Evolutionary conservation across 768 basidiomycete genomes (phyloP), one percentile per base, ranked within the genome.

Genomic region (Chalciporus pseudorubinellus): DNA sequence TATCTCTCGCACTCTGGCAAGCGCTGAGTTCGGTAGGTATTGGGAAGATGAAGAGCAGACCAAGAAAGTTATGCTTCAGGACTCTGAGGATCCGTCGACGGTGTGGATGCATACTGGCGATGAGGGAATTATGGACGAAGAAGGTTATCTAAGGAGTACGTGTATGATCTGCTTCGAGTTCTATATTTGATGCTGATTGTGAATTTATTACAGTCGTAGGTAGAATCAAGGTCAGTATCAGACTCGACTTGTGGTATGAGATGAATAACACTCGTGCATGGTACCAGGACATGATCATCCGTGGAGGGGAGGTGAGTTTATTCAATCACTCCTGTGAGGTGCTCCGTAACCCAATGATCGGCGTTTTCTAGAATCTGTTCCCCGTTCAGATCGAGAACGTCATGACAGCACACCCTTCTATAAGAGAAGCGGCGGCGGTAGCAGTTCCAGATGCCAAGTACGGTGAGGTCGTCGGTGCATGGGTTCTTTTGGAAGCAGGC

Each of bases 81-180:
- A 78, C 43, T 53, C 64, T 4, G 77, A 82, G 54, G 74, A 79
- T 46, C 63, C 74, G 13, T 84, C 81, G 18, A 78, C 70, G 4
- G 58, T 85, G 31, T 92, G 90, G 90, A 90, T 92, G 83, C 78
- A 86, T 66, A 90, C 87, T 0, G 90, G 90, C 1, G 90, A 93
- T 61, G 81, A 90, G 59, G 89, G 80, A 1, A 83, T 87, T 29
- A 77, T 93, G 71, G 90, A 93, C 57, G 80, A 84, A 46, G 85
- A 92, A 47, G 90, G 90, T 2, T 92, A 92, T 68, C 65, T 92
- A 18, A 69, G 70, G 58, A 82, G 90, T 89, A 59, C 53, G 83
- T 72, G 13, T 18, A 19, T 39, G 13, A 28, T 16, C 34, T 22
- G 2, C 19, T 12, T 47, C 33, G 19, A 18, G 19, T 46, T 44